Conservation (phyloP, 495 filamentous ascomycete genomes). For the Podospora tetraspora region DNA sequence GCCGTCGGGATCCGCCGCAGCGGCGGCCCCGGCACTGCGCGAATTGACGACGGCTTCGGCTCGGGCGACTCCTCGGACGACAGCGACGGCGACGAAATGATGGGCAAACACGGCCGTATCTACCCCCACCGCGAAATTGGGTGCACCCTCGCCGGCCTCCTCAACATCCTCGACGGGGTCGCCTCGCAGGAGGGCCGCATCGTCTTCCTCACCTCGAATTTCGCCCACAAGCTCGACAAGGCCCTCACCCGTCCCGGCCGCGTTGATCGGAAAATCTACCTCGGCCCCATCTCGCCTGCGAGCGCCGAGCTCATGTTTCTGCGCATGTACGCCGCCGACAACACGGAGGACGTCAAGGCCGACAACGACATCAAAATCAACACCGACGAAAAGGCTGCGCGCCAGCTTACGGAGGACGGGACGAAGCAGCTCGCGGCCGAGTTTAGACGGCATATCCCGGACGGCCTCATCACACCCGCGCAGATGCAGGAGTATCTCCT, state of each 20-base stretch:
- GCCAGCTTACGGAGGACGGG: slow-evolving; percentile 16
- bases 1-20: slow-evolving; percentile 48
- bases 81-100: slow-evolving; percentile 23
- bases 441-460: slow-evolving; percentile 50
- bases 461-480: slow-evolving; percentile 56
- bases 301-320: slow-evolving; percentile 47
- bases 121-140: slow-evolving; percentile 10
- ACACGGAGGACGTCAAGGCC: slow-evolving; percentile 13
- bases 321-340: slow-evolving; percentile 41
- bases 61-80: slow-evolving; percentile 10
- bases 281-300: slow-evolving; percentile 44
- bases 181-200: slow-evolving; percentile 65
- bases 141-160: slow-evolving; percentile 57
- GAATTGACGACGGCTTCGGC: slow-evolving; percentile 16
- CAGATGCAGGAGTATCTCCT: slow-evolving; percentile 64
- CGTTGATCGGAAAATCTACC: slow-evolving; percentile 60
- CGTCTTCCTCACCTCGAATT: slow-evolving; percentile 72
- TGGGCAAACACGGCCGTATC: slow-evolving; percentile 25
- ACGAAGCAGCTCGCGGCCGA: slow-evolving; percentile 42
- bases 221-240: slow-evolving; percentile 58
- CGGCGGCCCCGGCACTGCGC: slow-evolving; percentile 17
- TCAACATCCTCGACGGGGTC: slow-evolving; percentile 71
- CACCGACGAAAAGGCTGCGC: not conserved
- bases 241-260: slow-evolving; percentile 65
- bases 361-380: not conserved